Evolutionary conservation across 2,329 filamentous ascomycete species (phyloP), one percentile per base, ranked within the genome.

Genomic region (Trichothecium roseum): DNA sequence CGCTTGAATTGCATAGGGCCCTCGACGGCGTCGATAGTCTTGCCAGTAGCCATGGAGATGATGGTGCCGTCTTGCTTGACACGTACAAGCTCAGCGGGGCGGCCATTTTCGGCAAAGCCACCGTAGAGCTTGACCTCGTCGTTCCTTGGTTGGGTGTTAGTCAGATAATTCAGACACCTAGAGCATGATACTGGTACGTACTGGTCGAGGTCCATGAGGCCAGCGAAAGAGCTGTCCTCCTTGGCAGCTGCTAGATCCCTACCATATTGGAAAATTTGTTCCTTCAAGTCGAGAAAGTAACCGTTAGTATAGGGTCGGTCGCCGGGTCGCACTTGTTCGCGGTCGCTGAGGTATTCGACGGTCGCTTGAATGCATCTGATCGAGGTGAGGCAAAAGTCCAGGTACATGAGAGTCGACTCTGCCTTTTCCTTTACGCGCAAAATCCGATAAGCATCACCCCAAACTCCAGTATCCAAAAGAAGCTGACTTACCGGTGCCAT

Each of bases 271-370:
- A 80, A 77, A 50, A 95, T 87, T 74, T 95, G 88, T 57, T 93
- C 85, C 57, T 93, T 81, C 42, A 96, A 78, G 66, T 96, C 89
- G 64, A 95, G 81, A 57, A 95, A 95, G 64, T 96, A 96, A 55
- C 85, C 85, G 72, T 84, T 86, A 71, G 81, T 91, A 69, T 95
- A 96, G 46, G 87, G 86, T 51, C 83, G 80, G 60, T 96, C 89
- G 60, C 76, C 69, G 40, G 84, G 82, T 56, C 85, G 78, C 46
- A 81, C 80, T 64, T 89, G 84, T 59, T 96, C 88, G 56, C 78
- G 78, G 56, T 93, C 86, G 68, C 76, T 81, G 45, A 95, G 71
- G 60, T 81, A 81, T 60, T 86, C 80, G 59, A 93, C 84, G 40
- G 86, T 91, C 44, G 85, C 81, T 68, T 93, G 84, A 56, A 94